Base-by-base conservation (phyloP, 1,139 yeast species). In the Debaryomycetaceae sp. region DNA sequence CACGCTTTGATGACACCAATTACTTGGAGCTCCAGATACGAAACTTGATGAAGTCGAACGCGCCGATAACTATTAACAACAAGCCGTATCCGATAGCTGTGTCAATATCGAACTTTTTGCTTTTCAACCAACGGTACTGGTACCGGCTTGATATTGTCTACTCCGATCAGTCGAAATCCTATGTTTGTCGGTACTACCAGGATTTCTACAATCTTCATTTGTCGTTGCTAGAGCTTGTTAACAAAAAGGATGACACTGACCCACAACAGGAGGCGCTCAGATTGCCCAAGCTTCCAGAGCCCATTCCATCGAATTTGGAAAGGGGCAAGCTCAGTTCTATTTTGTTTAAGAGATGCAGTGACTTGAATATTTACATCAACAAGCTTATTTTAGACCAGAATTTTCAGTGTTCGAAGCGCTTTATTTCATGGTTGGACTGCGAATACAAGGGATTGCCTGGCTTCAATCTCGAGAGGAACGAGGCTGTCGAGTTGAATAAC, bases 261-360 rank as follows among this genome's bases (percentile, higher is more conserved):
- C 17, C 22, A 16, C 14, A 11, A 11, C 7, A 18, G 8, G 29
- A 28, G 1, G 34, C 33, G n/a, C 44, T 62, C 30, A 55, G 49
- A 36, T 53, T 70, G 16, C 76, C 77, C 5, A 69, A 63, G 47
- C 53, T 71, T 32, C 78, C 76, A 1, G 73, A 68, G 44, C 77
- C 75, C 3, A 64, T 71, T 9, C 70, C 70, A 6, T 40, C 54
- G 17, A 43, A 36, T 13, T 18, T 18, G 29, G 31, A 38, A 11
- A 16, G 34, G 6, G 34, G 33, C n/a, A 36, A 36, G 7, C 22
- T 42, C 39, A 35, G 32, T 5, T 30, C 6, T 19, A 29, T 24
- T 13, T 43, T 59, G 18, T 48, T 52, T 30, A 46, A 50, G 11
- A 47, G 75, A 14, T 66, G 73, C 42, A 50, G 52, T 28, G 72